These are phyloP conservation scores for Mariannaea elegans DNA, from an alignment of 2,329 filamentous ascomycete species.

Conservation along the genomic window DNA sequence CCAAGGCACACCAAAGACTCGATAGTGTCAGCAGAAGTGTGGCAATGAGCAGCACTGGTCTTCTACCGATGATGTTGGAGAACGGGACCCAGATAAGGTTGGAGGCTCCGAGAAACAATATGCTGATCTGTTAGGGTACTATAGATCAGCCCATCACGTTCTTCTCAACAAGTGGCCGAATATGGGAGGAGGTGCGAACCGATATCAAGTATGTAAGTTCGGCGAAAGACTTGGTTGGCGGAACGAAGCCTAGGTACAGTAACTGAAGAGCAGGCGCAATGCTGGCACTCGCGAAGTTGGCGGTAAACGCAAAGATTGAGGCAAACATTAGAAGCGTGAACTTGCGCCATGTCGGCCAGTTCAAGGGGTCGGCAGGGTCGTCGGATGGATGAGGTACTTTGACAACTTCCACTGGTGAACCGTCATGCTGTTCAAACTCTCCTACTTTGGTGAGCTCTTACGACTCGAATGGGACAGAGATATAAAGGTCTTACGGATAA, in stretches of 20 bases:
- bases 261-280: constrained; percentile 46
- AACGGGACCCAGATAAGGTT: constrained; percentile 50
- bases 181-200: constrained; percentile 26
- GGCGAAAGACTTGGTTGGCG: constrained; percentile 31
- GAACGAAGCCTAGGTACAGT: constrained; percentile 44
- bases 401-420: no score
- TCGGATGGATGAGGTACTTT: constrained; percentile 3
- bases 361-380: constrained; percentile 49
- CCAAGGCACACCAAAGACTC: constrained; percentile 40
- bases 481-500: constrained; percentile 6
- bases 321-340: constrained; percentile 36
- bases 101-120: constrained; percentile 44
- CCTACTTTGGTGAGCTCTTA: no score
- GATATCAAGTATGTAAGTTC: constrained; percentile 45
- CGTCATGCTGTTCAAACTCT: no score
- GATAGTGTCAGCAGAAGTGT: constrained; percentile 40
- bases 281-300: constrained; percentile 45
- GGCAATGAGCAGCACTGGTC: constrained; percentile 43
- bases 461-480: no score
- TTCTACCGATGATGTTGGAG: constrained; percentile 46
- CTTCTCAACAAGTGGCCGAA: no score
- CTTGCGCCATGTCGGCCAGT: constrained; percentile 47
- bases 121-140: constrained; percentile 39
- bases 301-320: constrained; percentile 45
- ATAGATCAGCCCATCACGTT: no score